These are phyloP conservation scores for Pseudozyma hubeiensis DNA, from an alignment of 1,284 basidiomycete species.

Conservation along the genomic window DNA sequence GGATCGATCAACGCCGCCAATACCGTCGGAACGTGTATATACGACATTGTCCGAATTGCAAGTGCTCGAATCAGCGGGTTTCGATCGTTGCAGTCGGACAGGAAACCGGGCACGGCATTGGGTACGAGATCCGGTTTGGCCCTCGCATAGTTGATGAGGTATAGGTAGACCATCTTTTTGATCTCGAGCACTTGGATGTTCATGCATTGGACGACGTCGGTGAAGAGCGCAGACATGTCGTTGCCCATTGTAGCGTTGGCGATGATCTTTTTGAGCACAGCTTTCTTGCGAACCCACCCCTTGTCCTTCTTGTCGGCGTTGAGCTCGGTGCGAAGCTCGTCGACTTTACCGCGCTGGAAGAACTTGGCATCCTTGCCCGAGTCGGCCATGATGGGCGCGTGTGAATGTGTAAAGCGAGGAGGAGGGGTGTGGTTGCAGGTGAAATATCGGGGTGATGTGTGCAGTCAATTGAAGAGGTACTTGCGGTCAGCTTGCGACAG, in stretches of 20 bases:
- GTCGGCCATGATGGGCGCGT: constrained; percentile 50
- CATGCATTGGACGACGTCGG: constrained; percentile 84
- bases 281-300: constrained; percentile 63
- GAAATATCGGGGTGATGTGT: neutral
- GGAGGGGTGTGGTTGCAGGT: neutral
- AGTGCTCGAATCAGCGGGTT: constrained; percentile 92
- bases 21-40: constrained; percentile 75
- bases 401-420: neutral
- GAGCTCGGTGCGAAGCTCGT: constrained; percentile 66
- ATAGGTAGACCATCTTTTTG: constrained; percentile 84
- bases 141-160: constrained; percentile 89
- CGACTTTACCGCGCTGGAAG: constrained; percentile 66
- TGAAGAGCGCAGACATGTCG: constrained; percentile 88
- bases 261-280: constrained; percentile 67
- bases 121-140: constrained; percentile 88
- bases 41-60: constrained; percentile 95
- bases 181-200: constrained; percentile 91
- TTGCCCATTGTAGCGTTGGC: constrained; percentile 72
- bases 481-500: too few species aligned
- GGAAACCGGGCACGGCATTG: constrained; percentile 86
- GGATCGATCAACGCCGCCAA: constrained; percentile 84
- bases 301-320: constrained; percentile 67
- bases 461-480: neutral
- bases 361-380: constrained; percentile 66
- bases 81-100: constrained; percentile 90